These are phyloP conservation scores for Aeschynomene evenia DNA, from an alignment of 306 rosid species.

Conservation along the genomic window DNA sequence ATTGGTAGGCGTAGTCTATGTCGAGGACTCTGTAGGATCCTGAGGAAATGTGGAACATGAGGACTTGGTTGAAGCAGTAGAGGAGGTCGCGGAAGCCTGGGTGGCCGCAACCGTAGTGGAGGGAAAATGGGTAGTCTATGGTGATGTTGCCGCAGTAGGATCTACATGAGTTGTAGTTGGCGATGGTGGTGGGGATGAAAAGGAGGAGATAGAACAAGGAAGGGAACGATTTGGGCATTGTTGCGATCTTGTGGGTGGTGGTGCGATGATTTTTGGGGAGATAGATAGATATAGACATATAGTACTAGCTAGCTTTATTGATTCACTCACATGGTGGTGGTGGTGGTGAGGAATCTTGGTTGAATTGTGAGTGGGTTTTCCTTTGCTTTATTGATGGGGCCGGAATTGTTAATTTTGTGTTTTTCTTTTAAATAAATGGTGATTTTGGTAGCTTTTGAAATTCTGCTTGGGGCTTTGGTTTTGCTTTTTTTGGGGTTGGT, in stretches of 20 bases:
- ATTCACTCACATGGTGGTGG: constrained; percentile 42
- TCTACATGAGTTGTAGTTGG: constrained; percentile 55
- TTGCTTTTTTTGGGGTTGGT: constrained; percentile 35
- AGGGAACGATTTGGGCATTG: constrained; percentile 42
- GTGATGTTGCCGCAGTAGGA: constrained; percentile 92
- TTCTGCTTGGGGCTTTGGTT: constrained; percentile 39
- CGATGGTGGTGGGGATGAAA: background rate
- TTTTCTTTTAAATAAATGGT: background rate
- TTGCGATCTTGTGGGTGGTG: constrained; percentile 21
- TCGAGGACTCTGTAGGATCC: constrained; percentile 87
- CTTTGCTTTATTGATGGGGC: constrained; percentile 35
- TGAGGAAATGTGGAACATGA: constrained; percentile 83
- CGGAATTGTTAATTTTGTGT: constrained; percentile 20
- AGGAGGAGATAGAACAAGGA: constrained; percentile 39
- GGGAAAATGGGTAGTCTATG: constrained; percentile 81
- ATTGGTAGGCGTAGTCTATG: constrained; percentile 86
- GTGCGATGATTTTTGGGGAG: constrained; percentile 25
- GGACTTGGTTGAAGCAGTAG: constrained; percentile 81
- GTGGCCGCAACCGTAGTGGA: constrained; percentile 88
- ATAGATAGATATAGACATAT: no score
- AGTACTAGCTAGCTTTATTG: no score
- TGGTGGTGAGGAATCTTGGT: constrained; percentile 56
- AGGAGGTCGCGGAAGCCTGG: constrained; percentile 90
- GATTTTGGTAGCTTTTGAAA: constrained; percentile 37
- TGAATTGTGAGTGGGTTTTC: constrained; percentile 54